Percentiles rank a stretch among this genome's conserved stretches.
These are phyloP conservation scores for Fraxinus velutina DNA, from an alignment of 305 asterid genomes.

Conservation along the genomic window DNA sequence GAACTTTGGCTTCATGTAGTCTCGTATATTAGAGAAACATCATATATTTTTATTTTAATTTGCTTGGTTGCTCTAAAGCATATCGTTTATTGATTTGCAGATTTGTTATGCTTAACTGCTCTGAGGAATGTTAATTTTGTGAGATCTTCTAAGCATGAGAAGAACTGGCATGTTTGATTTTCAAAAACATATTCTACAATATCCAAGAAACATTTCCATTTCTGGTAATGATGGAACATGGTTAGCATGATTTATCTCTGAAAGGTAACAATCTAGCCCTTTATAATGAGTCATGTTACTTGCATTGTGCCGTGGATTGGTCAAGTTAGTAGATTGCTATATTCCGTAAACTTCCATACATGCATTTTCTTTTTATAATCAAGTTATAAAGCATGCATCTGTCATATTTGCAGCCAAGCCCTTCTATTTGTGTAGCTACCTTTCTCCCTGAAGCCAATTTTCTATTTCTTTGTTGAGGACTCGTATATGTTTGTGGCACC, in stretches of 20 bases:
- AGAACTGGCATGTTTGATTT: not conserved
- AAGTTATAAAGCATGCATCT: not conserved
- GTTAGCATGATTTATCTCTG: conserved; percentile 21
- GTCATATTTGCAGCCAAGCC: not conserved
- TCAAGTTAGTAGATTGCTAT: not conserved
- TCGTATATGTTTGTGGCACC: not conserved
- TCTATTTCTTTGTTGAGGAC: not conserved
- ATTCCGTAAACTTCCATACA: not conserved
- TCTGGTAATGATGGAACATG: conserved; percentile 29
- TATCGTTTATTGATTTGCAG: not conserved
- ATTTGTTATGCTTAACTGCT: not conserved
- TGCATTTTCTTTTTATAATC: not conserved
- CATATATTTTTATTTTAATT: not conserved
- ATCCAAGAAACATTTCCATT: conserved; percentile 20
- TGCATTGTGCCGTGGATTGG: not conserved
- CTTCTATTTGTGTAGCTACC: not conserved
- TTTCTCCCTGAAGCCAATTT: not conserved
- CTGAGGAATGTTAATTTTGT: not conserved
- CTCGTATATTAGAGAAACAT: not conserved
- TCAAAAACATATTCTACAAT: not conserved
- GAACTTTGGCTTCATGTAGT: not conserved
- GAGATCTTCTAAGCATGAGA: not conserved
- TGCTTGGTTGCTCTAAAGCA: not conserved
- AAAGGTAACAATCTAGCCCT: conserved; percentile 26
- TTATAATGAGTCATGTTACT: not conserved